Evolutionary conservation across 2,329 filamentous ascomycete species (phyloP), one percentile per base, ranked within the genome.

Genomic region (Albifimbria verrucaria): DNA sequence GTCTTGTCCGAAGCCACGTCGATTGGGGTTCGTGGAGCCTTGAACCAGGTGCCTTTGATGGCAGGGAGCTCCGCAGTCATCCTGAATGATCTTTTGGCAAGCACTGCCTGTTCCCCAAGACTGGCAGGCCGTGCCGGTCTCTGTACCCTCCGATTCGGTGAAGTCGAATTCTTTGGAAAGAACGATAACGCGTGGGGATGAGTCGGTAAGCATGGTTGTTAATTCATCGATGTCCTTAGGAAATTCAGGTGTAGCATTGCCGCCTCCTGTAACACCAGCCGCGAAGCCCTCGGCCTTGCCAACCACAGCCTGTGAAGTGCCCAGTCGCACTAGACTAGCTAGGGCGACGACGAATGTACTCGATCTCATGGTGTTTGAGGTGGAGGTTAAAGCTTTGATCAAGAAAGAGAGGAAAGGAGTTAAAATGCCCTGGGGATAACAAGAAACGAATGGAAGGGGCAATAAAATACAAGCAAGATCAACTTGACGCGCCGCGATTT

Each of bases 1-100:
- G 75, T 77, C 74, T 86, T 85, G 76, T 85, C 78, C 56, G 77
- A 81, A 24, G 67, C 68, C 58, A 85, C 76, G 17, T 53, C 49
- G 2, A 57, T 57, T 3, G 50, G 44, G 2, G 22, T 26, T 1
- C 43, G 56, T 2, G 49, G 53, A 21, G 56, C 57, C 41, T 58
- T 56, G 5, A 43, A 41, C 1, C 55, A 59, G 1, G 49, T 52
- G 21, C 54, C 53, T 11, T 56, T 50, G 2, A 48, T 52, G 3
- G 41, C 23, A 1, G 53, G n/a, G 12, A 26, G 7, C 41, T 48
- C 53, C 49, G 12, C 55, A 56, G 59, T 57, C 52, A 72, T 66
- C 52, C 6, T 55, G 58, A 32, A 61, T 63, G 7, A 59, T 59
- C 18, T 47, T 18, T 12, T 63, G 61, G 25, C 61, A 63, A 7